Evolutionary conservation across 306 rosid genomes (phyloP), one percentile per base, ranked within the genome.

Genomic region (Pyrus betulifolia): DNA sequence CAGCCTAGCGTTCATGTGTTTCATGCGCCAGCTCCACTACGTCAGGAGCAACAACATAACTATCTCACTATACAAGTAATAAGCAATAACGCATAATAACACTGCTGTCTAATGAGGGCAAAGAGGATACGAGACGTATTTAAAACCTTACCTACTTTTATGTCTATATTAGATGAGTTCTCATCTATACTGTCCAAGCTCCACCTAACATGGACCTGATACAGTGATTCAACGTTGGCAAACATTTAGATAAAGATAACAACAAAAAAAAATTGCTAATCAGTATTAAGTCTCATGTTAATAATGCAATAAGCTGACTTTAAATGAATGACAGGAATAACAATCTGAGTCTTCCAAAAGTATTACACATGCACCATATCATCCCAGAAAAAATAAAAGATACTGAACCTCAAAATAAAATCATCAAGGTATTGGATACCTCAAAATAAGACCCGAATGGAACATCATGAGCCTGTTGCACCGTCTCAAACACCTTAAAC

Each of bases 401-500:
- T 59, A 22, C 23, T 59, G 33, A 23, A 59, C 31, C 64, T 8
- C 11, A 3, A 30, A 6, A 58, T 18, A 45, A 64, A 76, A 82
- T 68, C 66, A 66, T 28, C 25, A 35, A 79, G 64, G 69, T 57
- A 80, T 67, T 54, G 6, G 72, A 57, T 83, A 95, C 98, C 98
- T 95, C 98, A 80, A 95, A 95, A 82, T 84, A 86, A 35, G 97
- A 88, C 74, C 97, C 98, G 78, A 92, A 92, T 67, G 98, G 98
- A 77, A 95, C 98, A 85, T 95, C 98, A 78, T 90, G 98, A n/a
- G 98, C 98, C 70, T 92, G 95, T 79, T 92, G 98, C 69, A 95
- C 97, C 15, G 95, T 92, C 84, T 95, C 98, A 78, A 92, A 92
- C 80, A 92, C 96, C 98, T 95, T 81, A 63, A 78, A 78, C 51